A percentile compares a stretch with the other conserved stretches of the same genome.
Conservation (phyloP, 352 stramenopile species). For the Phytophthora vignae region DNA sequence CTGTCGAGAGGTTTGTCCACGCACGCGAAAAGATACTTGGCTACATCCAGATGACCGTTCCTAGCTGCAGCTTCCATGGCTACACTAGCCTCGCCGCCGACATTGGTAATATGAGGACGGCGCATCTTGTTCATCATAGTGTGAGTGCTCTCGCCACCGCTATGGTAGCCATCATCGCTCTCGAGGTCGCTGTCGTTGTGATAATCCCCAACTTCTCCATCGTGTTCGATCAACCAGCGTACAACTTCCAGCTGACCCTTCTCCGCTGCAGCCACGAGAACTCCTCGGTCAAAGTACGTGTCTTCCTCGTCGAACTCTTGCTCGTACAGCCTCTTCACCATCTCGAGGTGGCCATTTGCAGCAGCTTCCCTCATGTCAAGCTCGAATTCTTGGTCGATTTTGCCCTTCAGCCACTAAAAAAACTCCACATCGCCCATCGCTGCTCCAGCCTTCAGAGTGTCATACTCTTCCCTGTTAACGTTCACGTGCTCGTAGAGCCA, state of each 20-base stretch:
- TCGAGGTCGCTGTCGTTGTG: too few species aligned
- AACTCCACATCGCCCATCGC: slow-evolving; percentile 26
- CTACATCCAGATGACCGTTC: slow-evolving; percentile 10
- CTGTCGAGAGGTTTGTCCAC: slow-evolving; percentile 1
- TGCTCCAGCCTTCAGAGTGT: not conserved
- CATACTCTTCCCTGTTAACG: not conserved
- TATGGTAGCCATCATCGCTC: too few species aligned
- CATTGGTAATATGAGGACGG: too few species aligned
- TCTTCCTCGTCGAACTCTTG: too few species aligned
- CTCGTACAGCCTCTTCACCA: slow-evolving; percentile 15
- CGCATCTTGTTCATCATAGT: too few species aligned
- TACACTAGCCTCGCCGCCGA: too few species aligned
- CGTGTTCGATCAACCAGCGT: not conserved
- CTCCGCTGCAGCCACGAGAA: slow-evolving; percentile 4
- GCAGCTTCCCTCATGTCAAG: slow-evolving; percentile 11
- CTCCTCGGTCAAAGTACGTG: not conserved
- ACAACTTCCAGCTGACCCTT: slow-evolving; percentile 12
- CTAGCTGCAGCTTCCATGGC: too few species aligned
- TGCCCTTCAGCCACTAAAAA: slow-evolving; percentile 22
- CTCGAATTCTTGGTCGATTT: not conserved
- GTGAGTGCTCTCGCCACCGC: too few species aligned
- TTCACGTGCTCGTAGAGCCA: slow-evolving; percentile 10
- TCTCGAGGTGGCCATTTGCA: slow-evolving; percentile 19
- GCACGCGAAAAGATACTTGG: slow-evolving; percentile 24
- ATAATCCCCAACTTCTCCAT: too few species aligned